Percentiles rank a stretch among this genome's conserved stretches.
Evolutionary conservation across 805 yeast genomes (phyloP).

Genomic region (Sugiyamaella boreocaroliniensis): DNA sequence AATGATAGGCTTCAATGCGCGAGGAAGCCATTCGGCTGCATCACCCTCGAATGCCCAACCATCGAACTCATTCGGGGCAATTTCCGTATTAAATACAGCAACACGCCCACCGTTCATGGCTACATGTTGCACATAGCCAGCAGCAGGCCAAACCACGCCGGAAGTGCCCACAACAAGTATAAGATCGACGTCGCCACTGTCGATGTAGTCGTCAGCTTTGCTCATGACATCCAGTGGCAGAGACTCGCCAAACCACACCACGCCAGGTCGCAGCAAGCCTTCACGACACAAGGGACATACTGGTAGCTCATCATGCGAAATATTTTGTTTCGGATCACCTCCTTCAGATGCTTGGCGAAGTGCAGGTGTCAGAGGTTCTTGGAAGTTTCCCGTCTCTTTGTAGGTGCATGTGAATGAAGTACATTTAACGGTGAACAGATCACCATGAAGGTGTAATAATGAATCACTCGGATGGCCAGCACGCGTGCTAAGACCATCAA

Average conservation of each 20-base stretch:
- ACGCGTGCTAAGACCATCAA: constrained; percentile 65
- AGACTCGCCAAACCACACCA: constrained; percentile 93
- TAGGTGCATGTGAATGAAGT: constrained; percentile 69
- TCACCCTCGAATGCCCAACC: constrained; percentile 77
- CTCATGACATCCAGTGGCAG: constrained; percentile 59
- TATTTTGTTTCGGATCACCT: constrained; percentile 26
- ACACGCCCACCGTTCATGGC: constrained; percentile 67
- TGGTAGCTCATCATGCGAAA: constrained; percentile 54
- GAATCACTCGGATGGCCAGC: constrained; percentile 51
- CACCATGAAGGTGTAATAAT: constrained; percentile 75
- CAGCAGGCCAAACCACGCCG: constrained; percentile 86
- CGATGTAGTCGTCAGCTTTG: constrained; percentile 63
- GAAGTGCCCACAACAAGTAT: constrained; percentile 81
- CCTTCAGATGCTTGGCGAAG: constrained; percentile 30
- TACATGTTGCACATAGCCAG: constrained; percentile 79
- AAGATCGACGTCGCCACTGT: constrained; percentile 53
- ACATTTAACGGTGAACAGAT: constrained; percentile 64
- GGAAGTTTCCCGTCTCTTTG: constrained; percentile 42
- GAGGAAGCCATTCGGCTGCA: constrained; percentile 64
- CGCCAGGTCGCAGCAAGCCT: constrained; percentile 75
- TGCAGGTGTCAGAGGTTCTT: constrained; percentile 54
- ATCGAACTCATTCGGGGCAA: constrained; percentile 38
- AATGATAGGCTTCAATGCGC: constrained; percentile 47
- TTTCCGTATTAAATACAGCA: constrained; percentile 74
- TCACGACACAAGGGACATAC: constrained; percentile 68